Percentiles rank a stretch among this genome's conserved stretches.
Evolutionary conservation across 495 filamentous ascomycete genomes (phyloP).

Genomic region (Aspergillus leporis): DNA sequence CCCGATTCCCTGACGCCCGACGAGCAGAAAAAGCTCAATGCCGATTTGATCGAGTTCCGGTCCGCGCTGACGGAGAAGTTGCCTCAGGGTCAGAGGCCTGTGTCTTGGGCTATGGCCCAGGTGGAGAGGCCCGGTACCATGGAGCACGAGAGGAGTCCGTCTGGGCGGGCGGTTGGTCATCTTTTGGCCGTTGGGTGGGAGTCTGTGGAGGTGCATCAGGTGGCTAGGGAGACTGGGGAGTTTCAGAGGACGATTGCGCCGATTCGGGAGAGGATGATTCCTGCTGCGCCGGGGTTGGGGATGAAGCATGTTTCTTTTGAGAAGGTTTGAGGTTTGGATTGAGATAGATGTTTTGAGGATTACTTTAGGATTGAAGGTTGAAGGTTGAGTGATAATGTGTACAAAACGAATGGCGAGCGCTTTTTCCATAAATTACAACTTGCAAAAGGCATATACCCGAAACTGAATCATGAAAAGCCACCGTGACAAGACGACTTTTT

Average conservation of each 20-base stretch:
- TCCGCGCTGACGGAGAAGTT: conserved; percentile 31
- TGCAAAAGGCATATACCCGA: conserved; percentile 28
- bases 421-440: conserved; percentile 48
- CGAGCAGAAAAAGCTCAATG: conserved; percentile 25
- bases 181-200: conserved; percentile 54
- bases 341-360: background rate
- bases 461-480: conserved; percentile 36
- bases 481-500: conserved; percentile 34
- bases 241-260: conserved; percentile 44
- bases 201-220: conserved; percentile 51
- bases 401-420: background rate
- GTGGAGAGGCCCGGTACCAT: conserved; percentile 43
- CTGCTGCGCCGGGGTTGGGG: conserved; percentile 36
- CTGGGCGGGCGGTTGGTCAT: conserved; percentile 38
- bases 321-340: conserved; percentile 23
- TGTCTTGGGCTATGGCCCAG: conserved; percentile 46
- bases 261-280: conserved; percentile 38
- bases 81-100: conserved; percentile 32
- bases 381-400: background rate
- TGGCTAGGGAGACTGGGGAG: conserved; percentile 43
- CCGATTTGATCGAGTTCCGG: conserved; percentile 35
- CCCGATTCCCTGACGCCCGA: conserved; percentile 25
- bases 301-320: conserved; percentile 47
- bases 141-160: conserved; percentile 33
- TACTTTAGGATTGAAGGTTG: background rate